Base-by-base conservation (phyloP, 192 early-diverging fungal genomes). In the Tieghemiomyces parasiticus region DNA sequence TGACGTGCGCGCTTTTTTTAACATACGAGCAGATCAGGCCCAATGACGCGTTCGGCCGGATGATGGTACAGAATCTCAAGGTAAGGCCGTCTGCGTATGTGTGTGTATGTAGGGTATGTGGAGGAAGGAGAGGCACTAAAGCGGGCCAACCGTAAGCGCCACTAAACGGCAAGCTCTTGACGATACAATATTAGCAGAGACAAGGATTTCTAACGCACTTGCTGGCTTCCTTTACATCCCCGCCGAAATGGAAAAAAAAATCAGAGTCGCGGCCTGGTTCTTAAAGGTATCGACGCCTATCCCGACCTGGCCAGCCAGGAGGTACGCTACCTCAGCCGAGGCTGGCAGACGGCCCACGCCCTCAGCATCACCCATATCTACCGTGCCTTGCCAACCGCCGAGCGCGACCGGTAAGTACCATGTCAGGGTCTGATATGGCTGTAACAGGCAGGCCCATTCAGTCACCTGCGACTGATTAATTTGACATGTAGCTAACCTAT, bases 21-120 rank as follows among this genome's bases (percentile, higher is more conserved):
- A 73, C 86, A 3, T 98, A 94, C 67, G 95, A 98, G 61, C 93
- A 93, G 72, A 91, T 98, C 60, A 66, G 80, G 26, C 95, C 95
- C 0, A 63, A 83, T 49, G 92, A 98, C 67, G 69, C 85, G 12
- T 98, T 98, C 77, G 95, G 95, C 1, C 65, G 74, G 44, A 86
- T 86, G 71, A 98, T 98, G 95, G 64, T 95, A 13, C 78, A 80
- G 20, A 98, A 96, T 55, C 71, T 98, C 35, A 70, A 79, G 60
- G 75, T 78, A 72, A n/a, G n/a, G n/a, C n/a, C n/a, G n/a, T n/a
- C n/a, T n/a, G n/a, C n/a, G n/a, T n/a, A n/a, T n/a, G n/a, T n/a
- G n/a, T n/a, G n/a, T n/a, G n/a, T n/a, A n/a, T n/a, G n/a, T n/a
- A n/a, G n/a, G n/a, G n/a, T n/a, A n/a, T n/a, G n/a, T n/a, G n/a